Conservation (phyloP, 2,329 filamentous ascomycete genomes). For the Stachybotrys echinatus region DNA sequence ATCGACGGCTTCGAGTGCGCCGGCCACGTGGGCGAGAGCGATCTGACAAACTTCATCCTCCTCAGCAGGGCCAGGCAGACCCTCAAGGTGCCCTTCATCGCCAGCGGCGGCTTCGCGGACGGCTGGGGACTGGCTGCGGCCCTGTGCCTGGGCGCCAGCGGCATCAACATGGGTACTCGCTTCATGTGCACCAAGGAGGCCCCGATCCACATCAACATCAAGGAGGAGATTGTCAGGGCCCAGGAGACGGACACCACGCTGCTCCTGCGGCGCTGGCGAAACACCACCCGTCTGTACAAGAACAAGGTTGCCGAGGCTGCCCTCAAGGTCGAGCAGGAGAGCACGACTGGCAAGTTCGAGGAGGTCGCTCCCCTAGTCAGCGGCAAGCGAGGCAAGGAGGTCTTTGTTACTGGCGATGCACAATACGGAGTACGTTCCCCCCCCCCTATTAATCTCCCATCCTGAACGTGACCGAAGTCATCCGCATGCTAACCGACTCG, state of each 20-base stretch:
- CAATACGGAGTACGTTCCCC: conserved; percentile 71
- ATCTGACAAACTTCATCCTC: conserved; percentile 88
- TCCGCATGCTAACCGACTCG: conserved; percentile 7
- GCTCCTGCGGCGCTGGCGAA: conserved; percentile 84
- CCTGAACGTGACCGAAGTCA: not conserved
- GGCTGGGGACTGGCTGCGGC: conserved; percentile 90
- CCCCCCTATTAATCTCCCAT: conserved; percentile 4
- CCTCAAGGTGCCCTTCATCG: conserved; percentile 85
- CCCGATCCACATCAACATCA: conserved; percentile 89
- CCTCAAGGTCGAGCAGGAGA: conserved; percentile 77
- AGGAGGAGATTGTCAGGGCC: conserved; percentile 83
- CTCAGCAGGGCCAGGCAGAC: conserved; percentile 79
- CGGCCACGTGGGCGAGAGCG: conserved; percentile 78
- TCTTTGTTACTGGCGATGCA: conserved; percentile 87
- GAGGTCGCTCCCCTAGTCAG: conserved; percentile 85
- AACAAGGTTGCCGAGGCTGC: conserved; percentile 85
- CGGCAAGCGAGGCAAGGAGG: conserved; percentile 83
- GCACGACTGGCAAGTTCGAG: conserved; percentile 78
- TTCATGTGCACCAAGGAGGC: conserved; percentile 97
- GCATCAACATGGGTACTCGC: conserved; percentile 96
- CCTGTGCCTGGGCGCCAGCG: conserved; percentile 81
- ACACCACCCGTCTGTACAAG: conserved; percentile 81
- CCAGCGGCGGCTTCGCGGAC: conserved; percentile 92
- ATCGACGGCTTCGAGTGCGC: conserved; percentile 99
- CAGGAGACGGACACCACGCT: conserved; percentile 89